phyloP scores from a whole-genome alignment of 2,329 filamentous ascomycete species.

The Cyphellophora europaea region DNA sequence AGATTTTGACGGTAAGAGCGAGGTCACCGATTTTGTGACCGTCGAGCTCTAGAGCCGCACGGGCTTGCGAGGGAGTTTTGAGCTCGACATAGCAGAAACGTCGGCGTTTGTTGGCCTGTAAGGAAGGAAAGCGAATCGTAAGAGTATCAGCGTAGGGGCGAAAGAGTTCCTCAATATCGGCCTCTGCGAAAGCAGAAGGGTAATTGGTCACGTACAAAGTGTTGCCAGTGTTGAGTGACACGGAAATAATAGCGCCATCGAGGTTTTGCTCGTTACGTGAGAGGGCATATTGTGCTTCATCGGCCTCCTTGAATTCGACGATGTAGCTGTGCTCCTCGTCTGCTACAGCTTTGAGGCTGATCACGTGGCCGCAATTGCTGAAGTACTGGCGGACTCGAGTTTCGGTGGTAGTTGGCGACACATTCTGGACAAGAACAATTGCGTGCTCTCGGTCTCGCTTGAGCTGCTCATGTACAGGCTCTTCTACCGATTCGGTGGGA shows the following conservation, averaged over 20 bases:
- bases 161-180: constrained; percentile 47
- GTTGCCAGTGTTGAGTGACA: constrained; percentile 64
- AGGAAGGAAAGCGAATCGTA: constrained; percentile 78
- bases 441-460: constrained; percentile 88
- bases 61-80: constrained; percentile 55
- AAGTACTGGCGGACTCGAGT: constrained; percentile 81
- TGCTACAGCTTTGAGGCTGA: constrained; percentile 60
- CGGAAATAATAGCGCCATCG: constrained; percentile 61
- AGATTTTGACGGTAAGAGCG: constrained; percentile 69
- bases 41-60: constrained; percentile 63
- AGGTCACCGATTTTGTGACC: constrained; percentile 57
- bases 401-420: constrained; percentile 62
- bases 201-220: constrained; percentile 91
- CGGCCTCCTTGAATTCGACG: constrained; percentile 72
- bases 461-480: constrained; percentile 31
- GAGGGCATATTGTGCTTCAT: constrained; percentile 73
- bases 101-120: constrained; percentile 79
- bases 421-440: constrained; percentile 68
- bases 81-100: constrained; percentile 98
- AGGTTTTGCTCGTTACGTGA: constrained; percentile 75
- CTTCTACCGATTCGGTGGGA: constrained; percentile 21
- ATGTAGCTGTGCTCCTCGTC: constrained; percentile 61
- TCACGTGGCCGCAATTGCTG: constrained; percentile 77
- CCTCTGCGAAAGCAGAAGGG: constrained; percentile 46
- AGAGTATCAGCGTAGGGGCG: constrained; percentile 68